These are phyloP conservation scores for Zangia roseola DNA, from an alignment of 768 basidiomycete species.

Conservation along the genomic window DNA sequence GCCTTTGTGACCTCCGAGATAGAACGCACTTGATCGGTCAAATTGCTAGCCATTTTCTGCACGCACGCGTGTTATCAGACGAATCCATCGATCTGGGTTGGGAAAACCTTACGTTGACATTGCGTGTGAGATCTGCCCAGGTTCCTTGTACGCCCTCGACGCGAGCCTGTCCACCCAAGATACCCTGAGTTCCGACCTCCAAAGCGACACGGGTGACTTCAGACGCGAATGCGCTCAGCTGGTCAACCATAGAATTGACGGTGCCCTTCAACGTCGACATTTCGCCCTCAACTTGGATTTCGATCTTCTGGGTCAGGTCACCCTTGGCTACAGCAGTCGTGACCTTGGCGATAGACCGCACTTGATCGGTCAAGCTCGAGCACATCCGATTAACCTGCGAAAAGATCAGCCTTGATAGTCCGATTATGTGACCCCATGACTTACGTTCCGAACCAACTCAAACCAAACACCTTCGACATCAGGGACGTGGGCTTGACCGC, in stretches of 20 bases:
- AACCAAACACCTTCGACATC: constrained; percentile 93
- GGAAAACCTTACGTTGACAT: constrained; percentile 69
- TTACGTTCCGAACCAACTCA: constrained; percentile 73
- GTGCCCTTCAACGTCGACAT: constrained; percentile 83
- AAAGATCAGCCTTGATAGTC: constrained; percentile 8
- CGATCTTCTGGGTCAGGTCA: constrained; percentile 90
- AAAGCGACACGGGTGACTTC: constrained; percentile 82
- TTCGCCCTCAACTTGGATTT: constrained; percentile 85
- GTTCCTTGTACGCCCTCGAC: constrained; percentile 92
- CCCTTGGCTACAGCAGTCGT: constrained; percentile 90
- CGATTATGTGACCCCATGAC: constrained; percentile 15
- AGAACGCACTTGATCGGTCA: constrained; percentile 85
- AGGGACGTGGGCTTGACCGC: constrained; percentile 84
- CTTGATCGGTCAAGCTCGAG: constrained; percentile 74
- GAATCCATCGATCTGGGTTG: neutral
- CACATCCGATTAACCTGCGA: constrained; percentile 76
- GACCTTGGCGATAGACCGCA: constrained; percentile 80
- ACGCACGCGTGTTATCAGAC: constrained; percentile 1
- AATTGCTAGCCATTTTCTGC: constrained; percentile 84
- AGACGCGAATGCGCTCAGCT: constrained; percentile 79
- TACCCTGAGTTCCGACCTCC: constrained; percentile 90
- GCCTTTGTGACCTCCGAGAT: constrained; percentile 85
- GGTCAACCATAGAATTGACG: constrained; percentile 95
- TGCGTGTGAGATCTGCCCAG: constrained; percentile 87
- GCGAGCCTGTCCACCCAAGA: constrained; percentile 85